Evolutionary conservation across 306 rosid genomes (phyloP).

Genomic region (Prunus salicina): DNA sequence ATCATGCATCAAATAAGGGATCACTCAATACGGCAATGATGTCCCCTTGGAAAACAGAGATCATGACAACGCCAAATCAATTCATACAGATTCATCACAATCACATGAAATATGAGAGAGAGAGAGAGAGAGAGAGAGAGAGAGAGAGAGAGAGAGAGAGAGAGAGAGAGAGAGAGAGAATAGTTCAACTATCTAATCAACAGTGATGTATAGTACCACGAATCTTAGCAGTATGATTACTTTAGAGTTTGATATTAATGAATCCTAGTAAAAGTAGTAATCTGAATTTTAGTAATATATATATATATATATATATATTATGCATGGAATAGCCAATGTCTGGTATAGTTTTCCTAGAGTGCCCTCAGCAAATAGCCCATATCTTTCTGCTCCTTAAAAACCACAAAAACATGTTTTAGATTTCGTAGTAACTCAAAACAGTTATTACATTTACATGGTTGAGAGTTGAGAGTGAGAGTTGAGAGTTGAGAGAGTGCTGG

Average conservation of each 20-base stretch:
- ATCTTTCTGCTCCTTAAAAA: not conserved
- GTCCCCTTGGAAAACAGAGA: slow-evolving; percentile 40
- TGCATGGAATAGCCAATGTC: not conserved
- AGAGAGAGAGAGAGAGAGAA: not conserved
- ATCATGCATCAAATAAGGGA: slow-evolving; percentile 41
- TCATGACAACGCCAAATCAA: slow-evolving; percentile 26
- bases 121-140: slow-evolving; percentile 8
- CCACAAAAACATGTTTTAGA: too few relatives aligned
- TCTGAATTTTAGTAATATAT: not conserved
- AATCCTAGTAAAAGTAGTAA: not conserved
- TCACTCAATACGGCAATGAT: slow-evolving; percentile 53
- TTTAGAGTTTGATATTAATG: not conserved
- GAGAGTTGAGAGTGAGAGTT: too few relatives aligned
- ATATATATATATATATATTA: not conserved
- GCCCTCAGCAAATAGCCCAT: not conserved
- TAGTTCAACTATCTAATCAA: slow-evolving; percentile 7
- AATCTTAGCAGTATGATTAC: not conserved
- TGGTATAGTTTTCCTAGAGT: not conserved
- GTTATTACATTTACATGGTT: not conserved
- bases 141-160: not conserved
- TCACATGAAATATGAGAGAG: slow-evolving; percentile 35
- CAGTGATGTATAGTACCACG: not conserved
- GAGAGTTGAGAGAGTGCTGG: not conserved
- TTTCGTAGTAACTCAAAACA: too few relatives aligned
- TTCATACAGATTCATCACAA: slow-evolving; percentile 46